Conservation (phyloP, 2,329 filamentous ascomycete genomes). For the Bisporella sp. region DNA sequence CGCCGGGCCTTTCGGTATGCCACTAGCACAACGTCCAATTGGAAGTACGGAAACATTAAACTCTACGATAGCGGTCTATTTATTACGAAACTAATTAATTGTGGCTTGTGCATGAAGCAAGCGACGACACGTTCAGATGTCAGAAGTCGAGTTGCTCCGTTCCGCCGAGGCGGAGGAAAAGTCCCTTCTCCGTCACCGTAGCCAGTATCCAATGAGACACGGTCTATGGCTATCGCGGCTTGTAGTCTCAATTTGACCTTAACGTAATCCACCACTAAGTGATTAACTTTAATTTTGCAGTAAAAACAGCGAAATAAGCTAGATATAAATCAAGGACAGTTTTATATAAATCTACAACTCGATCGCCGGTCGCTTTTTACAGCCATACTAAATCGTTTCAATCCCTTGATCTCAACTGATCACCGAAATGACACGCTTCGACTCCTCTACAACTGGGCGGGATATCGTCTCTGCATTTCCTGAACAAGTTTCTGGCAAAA, state of each 20-base stretch:
- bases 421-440: no score
- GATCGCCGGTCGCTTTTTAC: no score
- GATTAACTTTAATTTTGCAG: slow-evolving; percentile 1
- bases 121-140: not conserved
- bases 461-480: slow-evolving; percentile 12
- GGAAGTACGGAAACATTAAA: no score
- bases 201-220: not conserved
- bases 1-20: no score
- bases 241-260: not conserved
- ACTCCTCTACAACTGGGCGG: not conserved
- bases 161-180: not conserved
- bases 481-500: not conserved
- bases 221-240: not conserved
- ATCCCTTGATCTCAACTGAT: no score
- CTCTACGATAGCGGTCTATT: not conserved
- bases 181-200: not conserved
- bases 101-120: not conserved
- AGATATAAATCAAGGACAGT: no score
- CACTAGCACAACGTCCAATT: no score
- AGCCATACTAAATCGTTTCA: no score
- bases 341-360: no score
- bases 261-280: not conserved
- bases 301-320: not conserved
- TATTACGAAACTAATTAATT: not conserved
- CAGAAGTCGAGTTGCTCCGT: not conserved